A percentile compares a stretch with the other conserved stretches of the same genome.
Evolutionary conservation across 306 rosid species (phyloP).

Genomic region (Inga laurina): DNA sequence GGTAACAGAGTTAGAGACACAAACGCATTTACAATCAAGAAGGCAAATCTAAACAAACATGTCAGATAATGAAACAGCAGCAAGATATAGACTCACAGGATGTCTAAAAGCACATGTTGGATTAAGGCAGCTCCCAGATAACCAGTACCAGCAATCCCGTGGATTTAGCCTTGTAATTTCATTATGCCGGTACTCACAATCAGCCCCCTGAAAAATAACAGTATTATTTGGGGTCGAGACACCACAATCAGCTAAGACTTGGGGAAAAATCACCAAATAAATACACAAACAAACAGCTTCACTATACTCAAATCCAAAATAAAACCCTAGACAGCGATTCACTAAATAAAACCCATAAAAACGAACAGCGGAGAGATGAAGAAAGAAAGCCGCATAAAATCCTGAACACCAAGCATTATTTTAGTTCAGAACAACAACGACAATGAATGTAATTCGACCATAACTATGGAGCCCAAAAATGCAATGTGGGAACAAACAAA

Average conservation of each 20-base stretch:
- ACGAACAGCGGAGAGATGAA: neutral
- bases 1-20: neutral
- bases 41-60: neutral
- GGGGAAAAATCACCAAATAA: neutral
- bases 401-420: constrained; percentile 25
- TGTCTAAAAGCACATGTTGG: constrained; percentile 86
- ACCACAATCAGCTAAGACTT: neutral
- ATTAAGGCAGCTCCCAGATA: constrained; percentile 74
- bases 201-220: constrained; percentile 59
- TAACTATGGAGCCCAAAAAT: constrained; percentile 1
- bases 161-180: constrained; percentile 90
- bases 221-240: neutral
- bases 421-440: neutral
- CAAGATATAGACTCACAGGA: constrained; percentile 61
- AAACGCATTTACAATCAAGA: neutral
- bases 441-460: neutral
- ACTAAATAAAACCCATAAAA: neutral
- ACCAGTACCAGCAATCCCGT: constrained; percentile 92
- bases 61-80: neutral
- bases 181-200: constrained; percentile 86
- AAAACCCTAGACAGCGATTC: constrained; percentile 9
- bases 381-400: neutral
- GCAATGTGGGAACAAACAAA: constrained; percentile 16
- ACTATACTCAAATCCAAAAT: no score
- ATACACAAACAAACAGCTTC: neutral